Evolutionary conservation across 2,329 filamentous ascomycete genomes (phyloP).

Genomic region (Pseudogymnoascus sp.): DNA sequence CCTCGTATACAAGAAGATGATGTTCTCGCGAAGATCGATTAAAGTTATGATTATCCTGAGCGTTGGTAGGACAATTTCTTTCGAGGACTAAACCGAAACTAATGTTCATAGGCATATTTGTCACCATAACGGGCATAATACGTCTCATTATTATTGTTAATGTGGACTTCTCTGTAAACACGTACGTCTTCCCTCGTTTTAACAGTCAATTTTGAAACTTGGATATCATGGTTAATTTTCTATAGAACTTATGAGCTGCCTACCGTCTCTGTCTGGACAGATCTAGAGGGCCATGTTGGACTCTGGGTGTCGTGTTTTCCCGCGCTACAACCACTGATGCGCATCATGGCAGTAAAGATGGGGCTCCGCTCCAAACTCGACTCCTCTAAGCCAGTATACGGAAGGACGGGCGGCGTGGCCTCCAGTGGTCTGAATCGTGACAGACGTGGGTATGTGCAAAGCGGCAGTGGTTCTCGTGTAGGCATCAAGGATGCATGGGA

Average conservation of each 20-base stretch:
- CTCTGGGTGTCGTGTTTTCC: constrained; percentile 36
- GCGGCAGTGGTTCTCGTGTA: not conserved
- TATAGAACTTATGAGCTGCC: constrained; percentile 30
- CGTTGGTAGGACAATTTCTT: constrained; percentile 15
- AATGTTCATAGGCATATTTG: constrained; percentile 26
- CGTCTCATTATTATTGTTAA: constrained; percentile 31
- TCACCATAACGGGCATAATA: constrained; percentile 31
- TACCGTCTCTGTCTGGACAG: constrained; percentile 32
- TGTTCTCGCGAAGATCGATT: constrained; percentile 27
- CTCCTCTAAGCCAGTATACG: not conserved
- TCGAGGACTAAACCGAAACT: not conserved
- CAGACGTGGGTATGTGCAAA: not conserved
- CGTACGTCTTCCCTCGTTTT: constrained; percentile 23
- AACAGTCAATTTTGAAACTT: not conserved
- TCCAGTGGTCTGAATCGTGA: not conserved
- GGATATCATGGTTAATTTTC: not conserved
- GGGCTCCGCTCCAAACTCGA: constrained; percentile 7
- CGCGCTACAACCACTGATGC: constrained; percentile 32
- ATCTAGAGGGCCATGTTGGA: constrained; percentile 35
- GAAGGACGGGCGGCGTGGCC: not conserved
- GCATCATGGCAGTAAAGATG: constrained; percentile 20
- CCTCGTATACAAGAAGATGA: constrained; percentile 31
- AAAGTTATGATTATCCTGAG: constrained; percentile 31
- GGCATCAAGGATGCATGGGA: not conserved
- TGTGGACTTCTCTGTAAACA: constrained; percentile 25